Evolutionary conservation across 1,139 yeast species (phyloP).

Genomic region (Hemisphaericaspora subhashii): DNA sequence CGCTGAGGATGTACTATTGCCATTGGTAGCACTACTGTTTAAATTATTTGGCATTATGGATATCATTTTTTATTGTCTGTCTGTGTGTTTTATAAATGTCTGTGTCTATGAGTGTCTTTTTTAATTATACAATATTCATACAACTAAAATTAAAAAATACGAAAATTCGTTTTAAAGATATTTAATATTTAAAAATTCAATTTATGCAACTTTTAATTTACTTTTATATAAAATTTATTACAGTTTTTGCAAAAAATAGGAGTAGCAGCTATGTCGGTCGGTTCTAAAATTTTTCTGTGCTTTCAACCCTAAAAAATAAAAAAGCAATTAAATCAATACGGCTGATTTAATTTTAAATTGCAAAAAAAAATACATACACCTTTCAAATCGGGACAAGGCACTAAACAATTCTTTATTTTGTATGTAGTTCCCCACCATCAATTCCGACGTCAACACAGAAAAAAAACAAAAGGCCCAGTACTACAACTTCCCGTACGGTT

Average conservation of each 20-base stretch:
- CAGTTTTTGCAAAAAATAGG: background rate
- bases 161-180: too few relatives aligned
- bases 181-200: too few relatives aligned
- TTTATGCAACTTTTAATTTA: background rate
- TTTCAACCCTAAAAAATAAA: constrained; percentile 2
- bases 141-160: too few relatives aligned
- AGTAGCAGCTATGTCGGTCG: constrained; percentile 3
- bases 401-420: background rate
- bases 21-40: background rate
- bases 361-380: background rate
- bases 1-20: background rate
- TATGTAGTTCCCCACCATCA: background rate
- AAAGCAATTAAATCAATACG: constrained; percentile 4
- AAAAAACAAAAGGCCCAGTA: too few relatives aligned
- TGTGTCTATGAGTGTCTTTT: too few relatives aligned
- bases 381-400: constrained; percentile 1
- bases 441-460: background rate
- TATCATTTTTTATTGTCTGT: background rate
- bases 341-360: too few relatives aligned
- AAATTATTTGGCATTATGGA: background rate
- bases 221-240: background rate
- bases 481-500: too few relatives aligned
- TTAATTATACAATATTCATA: too few relatives aligned
- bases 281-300: background rate
- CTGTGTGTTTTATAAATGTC: background rate